phyloP scores from a whole-genome alignment of 345 rosid species.

The Balakata baccata region DNA sequence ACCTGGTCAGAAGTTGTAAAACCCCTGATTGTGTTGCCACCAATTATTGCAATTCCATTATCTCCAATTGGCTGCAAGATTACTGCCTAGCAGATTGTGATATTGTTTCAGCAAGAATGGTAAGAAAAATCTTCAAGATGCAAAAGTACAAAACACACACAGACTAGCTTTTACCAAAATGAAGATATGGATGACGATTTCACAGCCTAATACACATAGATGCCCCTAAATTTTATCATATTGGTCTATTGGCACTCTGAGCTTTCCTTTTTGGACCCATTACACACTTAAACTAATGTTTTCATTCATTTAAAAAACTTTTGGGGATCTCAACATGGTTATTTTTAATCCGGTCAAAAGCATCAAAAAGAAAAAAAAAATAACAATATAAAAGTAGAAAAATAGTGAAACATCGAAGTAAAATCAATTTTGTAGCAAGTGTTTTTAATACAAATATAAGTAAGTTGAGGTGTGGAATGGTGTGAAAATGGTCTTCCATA shows the following conservation, averaged over 20 bases:
- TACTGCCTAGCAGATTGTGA: conserved; percentile 57
- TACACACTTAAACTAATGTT: not conserved
- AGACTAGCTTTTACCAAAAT: not conserved
- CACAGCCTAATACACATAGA: not conserved
- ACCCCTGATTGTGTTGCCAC: conserved; percentile 89
- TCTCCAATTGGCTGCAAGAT: conserved; percentile 91
- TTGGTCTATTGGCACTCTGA: not conserved
- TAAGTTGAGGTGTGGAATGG: not conserved
- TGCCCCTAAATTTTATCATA: not conserved
- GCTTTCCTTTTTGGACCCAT: not conserved
- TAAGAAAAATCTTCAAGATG: conserved; percentile 2
- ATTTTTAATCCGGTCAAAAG: not conserved
- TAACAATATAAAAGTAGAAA: not conserved
- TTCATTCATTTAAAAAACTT: not conserved
- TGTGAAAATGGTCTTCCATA: not conserved
- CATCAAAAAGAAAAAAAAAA: not conserved
- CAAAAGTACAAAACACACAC: not conserved
- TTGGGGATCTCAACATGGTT: not conserved
- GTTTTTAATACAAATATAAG: not conserved
- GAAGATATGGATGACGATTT: not conserved
- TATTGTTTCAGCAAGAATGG: conserved; percentile 16
- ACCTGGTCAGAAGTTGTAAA: conserved; percentile 93
- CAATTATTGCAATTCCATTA: conserved; percentile 65
- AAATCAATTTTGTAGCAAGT: not conserved
- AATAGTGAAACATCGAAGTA: not conserved